A percentile compares a stretch with the other conserved stretches of the same genome.
Conservation (phyloP, 1,139 yeast genomes). For the Pichiaceae sp. region DNA sequence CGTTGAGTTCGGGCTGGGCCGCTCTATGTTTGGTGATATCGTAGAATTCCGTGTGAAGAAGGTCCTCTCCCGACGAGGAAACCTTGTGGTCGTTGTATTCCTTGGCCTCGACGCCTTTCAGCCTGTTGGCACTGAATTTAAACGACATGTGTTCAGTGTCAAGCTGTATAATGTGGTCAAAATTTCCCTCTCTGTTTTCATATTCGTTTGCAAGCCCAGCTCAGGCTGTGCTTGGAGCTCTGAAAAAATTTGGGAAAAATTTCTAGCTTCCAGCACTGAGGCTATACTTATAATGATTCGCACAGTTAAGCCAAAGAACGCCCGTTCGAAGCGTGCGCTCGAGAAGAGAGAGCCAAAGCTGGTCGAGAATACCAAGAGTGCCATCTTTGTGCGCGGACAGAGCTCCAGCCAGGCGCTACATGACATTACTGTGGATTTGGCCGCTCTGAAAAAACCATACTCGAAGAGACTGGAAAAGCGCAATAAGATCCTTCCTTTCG, state of each 20-base stretch:
- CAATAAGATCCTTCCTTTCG: constrained; percentile 89
- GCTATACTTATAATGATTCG: constrained; percentile 41
- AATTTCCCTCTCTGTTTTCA: neutral
- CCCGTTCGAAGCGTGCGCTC: constrained; percentile 91
- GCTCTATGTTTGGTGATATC: constrained; percentile 51
- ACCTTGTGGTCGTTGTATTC: neutral
- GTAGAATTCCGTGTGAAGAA: constrained; percentile 54
- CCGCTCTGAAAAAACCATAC: constrained; percentile 88
- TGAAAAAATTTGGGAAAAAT: constrained; percentile 1
- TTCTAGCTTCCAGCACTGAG: neutral
- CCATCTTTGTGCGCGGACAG: constrained; percentile 86
- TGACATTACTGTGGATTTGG: constrained; percentile 82
- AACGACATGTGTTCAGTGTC: no score
- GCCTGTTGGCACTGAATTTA: constrained; percentile 16
- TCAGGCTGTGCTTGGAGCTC: no score
- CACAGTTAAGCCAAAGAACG: constrained; percentile 82
- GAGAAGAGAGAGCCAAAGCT: constrained; percentile 84
- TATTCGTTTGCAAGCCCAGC: no score
- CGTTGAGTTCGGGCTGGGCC: constrained; percentile 26
- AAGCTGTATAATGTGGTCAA: neutral
- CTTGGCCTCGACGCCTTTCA: constrained; percentile 6
- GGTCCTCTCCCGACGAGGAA: constrained; percentile 26
- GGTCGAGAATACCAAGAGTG: constrained; percentile 83
- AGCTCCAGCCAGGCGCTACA: constrained; percentile 74
- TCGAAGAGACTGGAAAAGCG: constrained; percentile 81